These are phyloP conservation scores for Blepharisma undulans DNA, from an alignment of 169 alveolate species.

Conservation along the genomic window DNA sequence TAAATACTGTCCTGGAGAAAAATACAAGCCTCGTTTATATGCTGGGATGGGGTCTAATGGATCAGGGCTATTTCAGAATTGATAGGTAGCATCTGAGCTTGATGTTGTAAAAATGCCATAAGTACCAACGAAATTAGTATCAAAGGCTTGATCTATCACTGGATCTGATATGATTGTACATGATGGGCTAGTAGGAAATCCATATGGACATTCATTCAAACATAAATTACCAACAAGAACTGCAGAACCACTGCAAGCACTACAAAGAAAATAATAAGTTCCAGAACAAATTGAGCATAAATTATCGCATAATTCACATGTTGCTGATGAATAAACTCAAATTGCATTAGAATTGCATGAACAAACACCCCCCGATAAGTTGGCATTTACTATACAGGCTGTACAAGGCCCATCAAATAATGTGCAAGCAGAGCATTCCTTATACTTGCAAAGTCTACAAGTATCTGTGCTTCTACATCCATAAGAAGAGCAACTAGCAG, in stretches of 20 bases:
- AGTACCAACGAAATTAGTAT: neutral
- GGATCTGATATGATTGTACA: neutral
- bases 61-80: neutral
- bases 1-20: neutral
- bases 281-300: neutral
- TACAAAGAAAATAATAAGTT: neutral
- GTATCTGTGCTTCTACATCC: neutral
- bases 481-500: neutral
- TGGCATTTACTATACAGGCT: neutral
- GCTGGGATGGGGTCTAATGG: conserved; percentile 12
- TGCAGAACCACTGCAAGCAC: neutral
- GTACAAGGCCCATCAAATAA: neutral
- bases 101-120: neutral
- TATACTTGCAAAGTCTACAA: neutral
- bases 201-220: conserved; percentile 2
- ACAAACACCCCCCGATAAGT: neutral
- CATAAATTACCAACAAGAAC: neutral
- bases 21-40: neutral
- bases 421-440: neutral
- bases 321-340: neutral
- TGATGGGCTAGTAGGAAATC: neutral
- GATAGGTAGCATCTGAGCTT: neutral
- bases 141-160: neutral
- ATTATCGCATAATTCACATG: conserved; percentile 5
- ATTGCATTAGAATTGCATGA: neutral